Base-by-base conservation (phyloP, 2,329 filamentous ascomycete species). In the Cercospora zeina region DNA sequence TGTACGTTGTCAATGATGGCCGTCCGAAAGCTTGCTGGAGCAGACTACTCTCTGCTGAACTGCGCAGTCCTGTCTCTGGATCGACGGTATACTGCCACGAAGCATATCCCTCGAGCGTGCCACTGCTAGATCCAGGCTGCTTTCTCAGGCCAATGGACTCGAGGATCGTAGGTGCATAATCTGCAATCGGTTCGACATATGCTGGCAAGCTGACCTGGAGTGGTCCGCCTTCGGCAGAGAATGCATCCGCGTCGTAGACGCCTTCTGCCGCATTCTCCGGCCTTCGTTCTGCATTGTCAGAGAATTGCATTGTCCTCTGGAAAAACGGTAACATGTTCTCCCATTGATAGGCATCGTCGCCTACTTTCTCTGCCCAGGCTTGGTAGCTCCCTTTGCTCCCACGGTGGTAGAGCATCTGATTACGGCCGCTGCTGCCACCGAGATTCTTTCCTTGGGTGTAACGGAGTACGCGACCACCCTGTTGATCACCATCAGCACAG, bases 261-360 rank as follows among this genome's bases (percentile, higher is more conserved):
- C 37, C 42, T 11, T 62, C 36, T n/a, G 62, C 62, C 1, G 61
- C 47, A n/a, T 67, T 67, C 10, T 58, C 49, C 9, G 67, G 57
- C 14, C 64, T 53, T 3, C 61, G 56, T 9, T 53, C 56, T 10
- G 54, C 39, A 33, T 68, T 62, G 31, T 58, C 39, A 11, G 60
- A 66, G 19, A 69, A 65, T 4, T 68, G 51, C 16, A 67, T 59
- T 13, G 58, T 68, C 61, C 77, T 77, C 53, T 76, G 68, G 58
- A 83, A 85, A 73, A 85, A 84, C 62, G 80, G 75, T 62, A 83
- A 77, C 85, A 88, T 87, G 62, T 84, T 85, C 0, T 75, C 74
- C 0, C 84, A 76, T 0, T 76, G 75, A 85, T 86, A 89, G 0
- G 83, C 83, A 1, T 73, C 66, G 67, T 89, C 86, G 2, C 85